Conservation (phyloP, 2,329 filamentous ascomycete genomes). For the Sarocladium kiliense region DNA sequence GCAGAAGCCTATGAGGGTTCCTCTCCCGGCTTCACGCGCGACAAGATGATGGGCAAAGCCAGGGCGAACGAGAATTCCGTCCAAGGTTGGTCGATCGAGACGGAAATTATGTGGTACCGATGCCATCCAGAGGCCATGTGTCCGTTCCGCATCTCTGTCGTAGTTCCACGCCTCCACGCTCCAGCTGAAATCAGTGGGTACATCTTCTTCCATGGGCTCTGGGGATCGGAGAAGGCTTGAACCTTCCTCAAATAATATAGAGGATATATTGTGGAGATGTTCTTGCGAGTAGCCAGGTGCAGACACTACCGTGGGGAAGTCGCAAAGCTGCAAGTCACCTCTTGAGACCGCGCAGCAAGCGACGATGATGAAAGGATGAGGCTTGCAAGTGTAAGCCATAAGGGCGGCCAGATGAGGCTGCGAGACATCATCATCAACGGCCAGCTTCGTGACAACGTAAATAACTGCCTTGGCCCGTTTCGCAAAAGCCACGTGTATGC, state of each 20-base stretch:
- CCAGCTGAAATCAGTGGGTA: slow-evolving; percentile 27
- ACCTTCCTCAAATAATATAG: slow-evolving; percentile 43
- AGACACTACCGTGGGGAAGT: slow-evolving; percentile 49
- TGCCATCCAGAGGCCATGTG: slow-evolving; percentile 42
- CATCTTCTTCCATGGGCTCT: slow-evolving; percentile 7
- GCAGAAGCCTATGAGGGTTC: slow-evolving; percentile 49
- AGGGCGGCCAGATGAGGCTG: slow-evolving; percentile 47
- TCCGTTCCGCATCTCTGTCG: slow-evolving; percentile 31
- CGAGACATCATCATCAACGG: slow-evolving; percentile 40
- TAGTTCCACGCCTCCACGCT: slow-evolving; percentile 33
- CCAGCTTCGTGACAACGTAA: slow-evolving; percentile 52
- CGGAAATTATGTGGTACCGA: slow-evolving; percentile 40
- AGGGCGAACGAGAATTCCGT: slow-evolving; percentile 43
- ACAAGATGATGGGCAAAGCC: slow-evolving; percentile 55
- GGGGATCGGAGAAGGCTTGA: neutral
- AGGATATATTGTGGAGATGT: slow-evolving; percentile 45
- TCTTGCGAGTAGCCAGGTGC: slow-evolving; percentile 40
- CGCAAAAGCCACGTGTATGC: slow-evolving; percentile 58
- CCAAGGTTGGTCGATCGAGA: slow-evolving; percentile 36
- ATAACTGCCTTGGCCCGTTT: slow-evolving; percentile 54
- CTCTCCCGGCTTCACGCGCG: slow-evolving; percentile 39
- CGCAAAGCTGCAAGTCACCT: slow-evolving; percentile 27
- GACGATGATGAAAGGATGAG: slow-evolving; percentile 46
- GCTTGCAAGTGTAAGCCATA: slow-evolving; percentile 37
- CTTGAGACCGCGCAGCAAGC: slow-evolving; percentile 42